Percentiles rank a stretch among this genome's conserved stretches.
These are phyloP conservation scores for Mortierella sp. DNA, from an alignment of 371 early-diverging fungal genomes.

Conservation along the genomic window DNA sequence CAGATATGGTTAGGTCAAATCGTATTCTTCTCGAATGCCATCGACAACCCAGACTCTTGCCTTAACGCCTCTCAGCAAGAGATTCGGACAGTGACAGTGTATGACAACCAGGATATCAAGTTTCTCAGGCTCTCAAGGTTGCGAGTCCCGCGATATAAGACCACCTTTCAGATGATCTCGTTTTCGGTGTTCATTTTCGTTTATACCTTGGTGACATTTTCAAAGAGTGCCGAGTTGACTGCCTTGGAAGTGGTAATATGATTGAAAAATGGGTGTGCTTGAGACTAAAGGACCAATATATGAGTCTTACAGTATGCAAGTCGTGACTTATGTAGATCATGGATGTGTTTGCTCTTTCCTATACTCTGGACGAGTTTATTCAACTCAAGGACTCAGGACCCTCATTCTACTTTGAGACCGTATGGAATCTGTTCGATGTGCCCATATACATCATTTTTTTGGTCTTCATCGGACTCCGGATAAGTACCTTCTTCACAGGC, in stretches of 20 bases:
- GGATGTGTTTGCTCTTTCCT: conserved; percentile 33
- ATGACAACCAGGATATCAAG: conserved; percentile 39
- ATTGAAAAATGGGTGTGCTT: too few relatives aligned
- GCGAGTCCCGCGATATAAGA: conserved; percentile 55
- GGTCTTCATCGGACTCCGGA: conserved; percentile 37
- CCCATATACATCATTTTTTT: conserved; percentile 50
- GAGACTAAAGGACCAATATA: too few relatives aligned
- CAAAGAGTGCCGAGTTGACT: conserved; percentile 28
- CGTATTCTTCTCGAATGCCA: conserved; percentile 54
- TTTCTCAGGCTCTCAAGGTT: conserved; percentile 51
- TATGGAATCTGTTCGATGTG: conserved; percentile 57
- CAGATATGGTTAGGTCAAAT: conserved; percentile 56
- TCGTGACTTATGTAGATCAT: too few relatives aligned
- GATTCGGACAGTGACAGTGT: conserved; percentile 47
- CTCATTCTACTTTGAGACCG: conserved; percentile 54
- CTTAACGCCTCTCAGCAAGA: conserved; percentile 47
- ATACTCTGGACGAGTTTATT: conserved; percentile 44
- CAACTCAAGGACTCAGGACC: conserved; percentile 53
- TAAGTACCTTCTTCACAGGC: conserved; percentile 23
- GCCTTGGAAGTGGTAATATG: conserved; percentile 41
- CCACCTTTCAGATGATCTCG: conserved; percentile 48
- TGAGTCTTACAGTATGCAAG: too few relatives aligned
- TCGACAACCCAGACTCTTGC: conserved; percentile 50
- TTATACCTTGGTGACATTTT: conserved; percentile 48
- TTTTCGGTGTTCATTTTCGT: conserved; percentile 43